phyloP scores from a whole-genome alignment of 768 basidiomycete genomes.

The Suillus brevipes region DNA sequence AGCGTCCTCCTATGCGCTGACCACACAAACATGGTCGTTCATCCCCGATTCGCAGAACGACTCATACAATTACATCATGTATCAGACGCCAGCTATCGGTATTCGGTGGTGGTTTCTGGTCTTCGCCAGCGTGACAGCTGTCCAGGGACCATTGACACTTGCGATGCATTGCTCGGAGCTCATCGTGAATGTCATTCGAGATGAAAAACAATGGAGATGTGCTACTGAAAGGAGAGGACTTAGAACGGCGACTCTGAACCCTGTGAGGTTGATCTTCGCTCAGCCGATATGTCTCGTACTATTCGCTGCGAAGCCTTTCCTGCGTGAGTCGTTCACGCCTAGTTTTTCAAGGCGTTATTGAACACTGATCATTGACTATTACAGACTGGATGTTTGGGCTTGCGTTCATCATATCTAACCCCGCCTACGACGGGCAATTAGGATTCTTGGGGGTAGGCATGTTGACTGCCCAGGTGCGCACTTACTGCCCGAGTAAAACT shows the following conservation, averaged over 20 bases:
- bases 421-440: too few relatives aligned
- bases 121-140: constrained; percentile 24
- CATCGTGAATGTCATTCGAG: constrained; percentile 21
- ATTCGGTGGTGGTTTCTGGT: constrained; percentile 21
- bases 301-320: constrained; percentile 23
- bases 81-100: not conserved
- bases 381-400: constrained; percentile 32
- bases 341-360: not conserved
- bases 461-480: constrained; percentile 19
- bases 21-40: constrained; percentile 23
- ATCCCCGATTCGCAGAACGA: constrained; percentile 12
- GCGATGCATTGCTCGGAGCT: constrained; percentile 30
- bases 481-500: not conserved
- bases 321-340: constrained; percentile 22
- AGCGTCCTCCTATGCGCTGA: not conserved
- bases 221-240: not conserved
- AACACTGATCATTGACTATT: not conserved
- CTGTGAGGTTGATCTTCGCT: constrained; percentile 16
- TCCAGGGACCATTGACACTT: constrained; percentile 32
- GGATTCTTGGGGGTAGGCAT: too few relatives aligned
- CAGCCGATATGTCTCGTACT: constrained; percentile 17
- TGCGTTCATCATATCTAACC: too few relatives aligned
- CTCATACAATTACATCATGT: constrained; percentile 19
- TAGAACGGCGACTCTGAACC: not conserved
- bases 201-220: not conserved